Evolutionary conservation across 192 early-diverging fungal genomes (phyloP), one percentile per base, ranked within the genome.

Genomic region (Gamsiella multidivaricata): DNA sequence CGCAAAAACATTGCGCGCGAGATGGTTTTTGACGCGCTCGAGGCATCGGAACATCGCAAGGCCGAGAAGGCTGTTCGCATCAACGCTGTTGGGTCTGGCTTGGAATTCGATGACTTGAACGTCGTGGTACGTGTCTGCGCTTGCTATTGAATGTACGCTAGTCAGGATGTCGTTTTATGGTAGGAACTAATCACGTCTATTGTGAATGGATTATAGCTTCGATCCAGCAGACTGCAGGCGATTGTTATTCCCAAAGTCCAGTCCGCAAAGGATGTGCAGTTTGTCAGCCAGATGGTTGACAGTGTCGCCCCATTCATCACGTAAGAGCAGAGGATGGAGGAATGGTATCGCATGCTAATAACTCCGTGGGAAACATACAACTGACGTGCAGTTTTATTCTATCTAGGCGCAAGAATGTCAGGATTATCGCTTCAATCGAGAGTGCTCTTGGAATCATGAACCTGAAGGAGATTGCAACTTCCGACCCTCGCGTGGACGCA

Each of bases 211-310:
- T n/a, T n/a, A 9, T 63, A 92, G 91, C 84, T 95, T 54, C 88
- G 83, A 39, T 88, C 91, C 1, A 80, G 79, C 45, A 54, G 79
- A 23, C 81, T 96, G 9, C 84, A 93, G 60, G 85, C 88, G 3
- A 86, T 98, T 29, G 87, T 98, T 37, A 90, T 98, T 34, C 95
- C 96, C 42, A 98, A 98, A 70, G 95, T 95, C 7, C 88, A 94
- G 54, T 85, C 87, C 10, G 87, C 93, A 1, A 76, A 85, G 55
- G 95, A 96, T 58, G 75, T 98, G 17, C 85, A 88, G 36, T 89
- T 89, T 80, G 94, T 97, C 2, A 83, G 86, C 14, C 74, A 81
- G 46, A 87, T 89, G 84, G 93, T 96, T 41, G 90, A 94, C 56
- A 76, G 83, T 3, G 81, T 91, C 8, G 93, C 93, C 2, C 85